A percentile compares a stretch with the other conserved stretches of the same genome.
phyloP scores from a whole-genome alignment of 1,139 yeast species.

The Starmera stellimalicola region DNA sequence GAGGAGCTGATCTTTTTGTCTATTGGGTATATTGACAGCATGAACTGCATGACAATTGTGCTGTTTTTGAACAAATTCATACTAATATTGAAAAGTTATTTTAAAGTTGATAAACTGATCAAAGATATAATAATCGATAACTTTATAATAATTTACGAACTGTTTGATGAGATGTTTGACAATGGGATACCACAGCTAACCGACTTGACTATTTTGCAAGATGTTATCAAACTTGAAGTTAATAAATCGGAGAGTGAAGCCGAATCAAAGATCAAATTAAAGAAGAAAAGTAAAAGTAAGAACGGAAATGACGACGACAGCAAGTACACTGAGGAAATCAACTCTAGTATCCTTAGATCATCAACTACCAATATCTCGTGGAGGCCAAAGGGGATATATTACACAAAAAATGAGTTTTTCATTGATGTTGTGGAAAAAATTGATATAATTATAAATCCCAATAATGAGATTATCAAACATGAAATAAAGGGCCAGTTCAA shows the following conservation, averaged over 20 bases:
- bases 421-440: slow-evolving; percentile 62
- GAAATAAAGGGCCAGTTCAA: slow-evolving; percentile 56
- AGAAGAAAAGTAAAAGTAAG: slow-evolving; percentile 6
- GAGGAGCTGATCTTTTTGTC: slow-evolving; percentile 49
- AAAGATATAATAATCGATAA: slow-evolving; percentile 57
- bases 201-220: slow-evolving; percentile 60
- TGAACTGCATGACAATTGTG: slow-evolving; percentile 47
- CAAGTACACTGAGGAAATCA: slow-evolving; percentile 25
- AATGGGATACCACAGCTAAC: slow-evolving; percentile 68
- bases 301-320: slow-evolving; percentile 12
- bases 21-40: slow-evolving; percentile 31
- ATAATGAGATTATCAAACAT: slow-evolving; percentile 43
- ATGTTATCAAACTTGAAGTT: slow-evolving; percentile 42
- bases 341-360: slow-evolving; percentile 61
- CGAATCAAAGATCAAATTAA: slow-evolving; percentile 3
- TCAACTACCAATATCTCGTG: slow-evolving; percentile 67
- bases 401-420: slow-evolving; percentile 71
- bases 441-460: slow-evolving; percentile 53
- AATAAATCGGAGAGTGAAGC: slow-evolving; percentile 13
- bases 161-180: slow-evolving; percentile 67
- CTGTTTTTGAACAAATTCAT: slow-evolving; percentile 52
- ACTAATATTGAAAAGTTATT: slow-evolving; percentile 47
- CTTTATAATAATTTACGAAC: slow-evolving; percentile 57
- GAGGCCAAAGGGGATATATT: slow-evolving; percentile 76
- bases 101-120: slow-evolving; percentile 36